Base-by-base conservation (phyloP, 2,329 filamentous ascomycete genomes). In the Talaromyces islandicus region DNA sequence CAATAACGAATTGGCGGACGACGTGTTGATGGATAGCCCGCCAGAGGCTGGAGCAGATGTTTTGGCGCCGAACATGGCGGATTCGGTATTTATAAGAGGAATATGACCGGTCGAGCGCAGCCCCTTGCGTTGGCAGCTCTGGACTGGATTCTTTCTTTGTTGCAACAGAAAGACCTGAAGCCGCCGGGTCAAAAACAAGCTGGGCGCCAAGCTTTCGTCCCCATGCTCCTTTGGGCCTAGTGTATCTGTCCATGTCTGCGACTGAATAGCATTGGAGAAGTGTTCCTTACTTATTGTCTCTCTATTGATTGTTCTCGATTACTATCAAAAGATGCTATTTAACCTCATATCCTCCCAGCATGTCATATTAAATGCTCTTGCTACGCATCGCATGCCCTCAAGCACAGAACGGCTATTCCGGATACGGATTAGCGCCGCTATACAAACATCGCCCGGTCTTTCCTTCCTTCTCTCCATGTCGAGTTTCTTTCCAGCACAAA, bases 11-110 rank as follows among this genome's bases (percentile, higher is more conserved):
- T 79, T 78, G 55, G 72, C 71, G 25, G 75, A 72, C 63, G 77
- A 77, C 21, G 83, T 85, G 67, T 84, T 85, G 67, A 85, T 78
- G 61, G 78, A 81, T 68, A 85, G 73, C 53, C 73, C 73, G 41
- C 70, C 69, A 24, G 72, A 56, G 25, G 71, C 64, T 60, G 67
- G 66, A 19, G 69, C 67, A 30, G 73, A 67, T 32, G 73, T 66
- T 65, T 76, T 76, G 54, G 71, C 62, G 58, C 68, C 68, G 64
- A 76, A 76, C 73, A 76, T 75, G 14, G 17, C 62, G 12, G 21
- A 21, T n/a, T 4, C 24, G n/a, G 21, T 38, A 30, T 48, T 35
- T 30, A 35, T 21, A 54, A 11, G 29, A 35, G 25, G n/a, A n/a
- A 35, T 35, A 1, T 35, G 12, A 35, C 14, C 12, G 32, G 12